Conservation (phyloP, 306 rosid genomes). For the Acacia acuminata region DNA sequence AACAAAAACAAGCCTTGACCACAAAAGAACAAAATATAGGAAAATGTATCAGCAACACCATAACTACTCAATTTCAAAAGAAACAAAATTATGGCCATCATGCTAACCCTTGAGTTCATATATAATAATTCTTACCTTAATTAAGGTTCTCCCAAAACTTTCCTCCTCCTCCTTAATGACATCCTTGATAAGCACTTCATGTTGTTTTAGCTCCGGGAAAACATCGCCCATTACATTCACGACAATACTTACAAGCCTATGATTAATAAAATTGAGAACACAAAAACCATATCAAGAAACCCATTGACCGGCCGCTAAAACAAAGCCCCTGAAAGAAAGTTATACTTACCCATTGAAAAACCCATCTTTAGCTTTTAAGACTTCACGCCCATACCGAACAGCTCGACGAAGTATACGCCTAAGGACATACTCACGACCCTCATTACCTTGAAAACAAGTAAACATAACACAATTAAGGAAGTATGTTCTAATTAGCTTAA, state of each 20-base stretch:
- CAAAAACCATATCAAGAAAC: not conserved
- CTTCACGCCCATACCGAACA: conserved; percentile 96
- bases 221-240: conserved; percentile 72
- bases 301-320: not conserved
- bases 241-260: conserved; percentile 77
- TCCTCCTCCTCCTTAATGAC: conserved; percentile 91
- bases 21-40: not conserved
- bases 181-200: conserved; percentile 63
- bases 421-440: conserved; percentile 96
- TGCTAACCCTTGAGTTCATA: not conserved
- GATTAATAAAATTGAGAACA: conserved; percentile 27
- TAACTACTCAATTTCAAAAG: not conserved
- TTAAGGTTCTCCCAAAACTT: conserved; percentile 90
- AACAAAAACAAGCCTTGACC: too few species aligned
- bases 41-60: conserved; percentile 21
- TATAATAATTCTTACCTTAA: conserved; percentile 59
- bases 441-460: conserved; percentile 66
- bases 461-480: conserved; percentile 17
- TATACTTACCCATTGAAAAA: conserved; percentile 81
- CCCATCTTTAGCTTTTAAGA: conserved; percentile 88
- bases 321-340: not conserved
- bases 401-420: conserved; percentile 99
- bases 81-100: conserved; percentile 14
- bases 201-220: conserved; percentile 82
- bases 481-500: not conserved